Base-by-base conservation (phyloP, 192 early-diverging fungal species). In the Coemansia sp. region DNA sequence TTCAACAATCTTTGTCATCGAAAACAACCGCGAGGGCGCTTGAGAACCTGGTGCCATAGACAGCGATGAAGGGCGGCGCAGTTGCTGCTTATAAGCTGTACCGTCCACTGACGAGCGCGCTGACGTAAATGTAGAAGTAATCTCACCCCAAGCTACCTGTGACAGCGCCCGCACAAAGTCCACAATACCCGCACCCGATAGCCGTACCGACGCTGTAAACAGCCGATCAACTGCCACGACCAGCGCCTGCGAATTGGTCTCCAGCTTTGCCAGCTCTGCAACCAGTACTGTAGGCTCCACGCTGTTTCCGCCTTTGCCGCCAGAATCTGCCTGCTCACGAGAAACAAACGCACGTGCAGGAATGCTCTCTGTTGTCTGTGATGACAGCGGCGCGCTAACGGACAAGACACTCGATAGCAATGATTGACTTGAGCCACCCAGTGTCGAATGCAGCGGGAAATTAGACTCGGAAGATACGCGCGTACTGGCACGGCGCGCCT, bases 1-100 rank as follows among this genome's bases (percentile, higher is more conserved):
- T 63, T 97, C 94, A 1, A 97, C 94, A 49, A 97, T 82, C 60
- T 94, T 94, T 62, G 93, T 93, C 56, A 97, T 74, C 59, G 90
- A 88, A 73, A 91, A 97, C 85, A 93, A 88, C 16, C 94, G 72
- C 44, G 92, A 89, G 6, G 82, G 79, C n/a, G 66, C 52, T 10
- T 35, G 33, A 7, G 33, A 2, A 10, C 33, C 10, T 5, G 68
- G 40, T 3, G 51, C 36, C 46, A 23, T 14, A n/a, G 21, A 21
- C 46, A 28, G 23, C 11, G 23, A 28, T 5, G n/a, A 19, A 2
- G 2, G 40, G 3, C 40, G 40, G 6, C 26, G 49, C 31, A 18
- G 49, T 31, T 35, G 49, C 18, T 50, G 28, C 16, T 5, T 2
- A 23, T 59, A 46, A 13, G 46, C 46, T 5, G 46, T 6, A 15